Base-by-base conservation (phyloP, 1,284 basidiomycete species). In the Apiotrichum veenhuisii region DNA sequence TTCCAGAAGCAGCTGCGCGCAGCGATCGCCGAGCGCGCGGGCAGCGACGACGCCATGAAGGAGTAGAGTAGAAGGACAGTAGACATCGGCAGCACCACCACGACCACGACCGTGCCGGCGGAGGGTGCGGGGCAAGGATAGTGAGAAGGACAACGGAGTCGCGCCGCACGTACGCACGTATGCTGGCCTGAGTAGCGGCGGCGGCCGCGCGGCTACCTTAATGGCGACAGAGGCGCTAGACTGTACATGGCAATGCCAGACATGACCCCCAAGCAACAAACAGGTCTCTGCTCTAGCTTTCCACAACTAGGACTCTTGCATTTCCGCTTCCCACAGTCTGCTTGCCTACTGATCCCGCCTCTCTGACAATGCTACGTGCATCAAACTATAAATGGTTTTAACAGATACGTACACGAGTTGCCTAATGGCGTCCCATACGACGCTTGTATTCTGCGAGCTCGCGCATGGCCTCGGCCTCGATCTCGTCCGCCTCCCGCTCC, bases 1-100 rank as follows among this genome's bases (percentile, higher is more conserved):
- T 98, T 98, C 74, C 94, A 91, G 70, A 87, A 90, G 57, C 92
- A 96, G 77, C 80, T 98, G 67, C 85, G 95, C 33, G 54, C 54
- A 45, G 73, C 73, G 3, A 73, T 75, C 23, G 63, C 65, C 41
- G 70, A 72, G 57, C 67, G 71, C 30, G 59, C 63, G 12, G 72
- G 72, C 36, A 65, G 64, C 51, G 72, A 72, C 48, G 65, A 64
- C 43, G 57, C 68, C 26, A 75, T 75, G 73, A 76, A 76, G 67
- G 72, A 72, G 52, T 76, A 62, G n/a, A n/a, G n/a, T n/a, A n/a
- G n/a, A n/a, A 42, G 18, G 38, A 42, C 26, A 33, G 42, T 48
- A 30, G 36, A 41, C 27, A 42, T 10, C 10, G 17, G 48, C 7
- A 18, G 26, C 33, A 40, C 23, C 27, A 46, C 45, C 17, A 20